phyloP scores from a whole-genome alignment of 106 monocot genomes.

The Posidonia australis region DNA sequence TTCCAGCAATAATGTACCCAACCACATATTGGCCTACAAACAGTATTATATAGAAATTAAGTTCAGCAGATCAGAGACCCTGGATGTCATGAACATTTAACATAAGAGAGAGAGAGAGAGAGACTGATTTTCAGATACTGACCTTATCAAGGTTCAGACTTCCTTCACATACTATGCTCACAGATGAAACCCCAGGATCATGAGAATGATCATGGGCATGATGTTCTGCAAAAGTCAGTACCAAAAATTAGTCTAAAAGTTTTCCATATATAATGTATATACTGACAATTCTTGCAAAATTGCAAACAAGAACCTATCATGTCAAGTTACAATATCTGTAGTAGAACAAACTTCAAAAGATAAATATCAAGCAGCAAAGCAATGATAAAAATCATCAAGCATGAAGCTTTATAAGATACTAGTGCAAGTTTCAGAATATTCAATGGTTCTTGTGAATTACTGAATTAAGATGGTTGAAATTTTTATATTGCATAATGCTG shows the following conservation, averaged over 20 bases:
- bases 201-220: conserved; percentile 63
- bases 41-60: conserved; percentile 3
- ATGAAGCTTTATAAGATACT: too few relatives aligned
- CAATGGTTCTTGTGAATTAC: too few relatives aligned
- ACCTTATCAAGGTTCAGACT: conserved; percentile 91
- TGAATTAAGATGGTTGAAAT: too few relatives aligned
- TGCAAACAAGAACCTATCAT: too few relatives aligned
- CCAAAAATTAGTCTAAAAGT: neutral
- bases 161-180: conserved; percentile 97
- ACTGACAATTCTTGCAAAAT: too few relatives aligned
- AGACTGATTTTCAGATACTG: neutral
- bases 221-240: conserved; percentile 28
- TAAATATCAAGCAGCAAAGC: too few relatives aligned
- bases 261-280: too few relatives aligned
- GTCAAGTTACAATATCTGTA: too few relatives aligned
- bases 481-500: too few relatives aligned
- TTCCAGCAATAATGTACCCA: conserved; percentile 82
- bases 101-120: conserved; percentile 1
- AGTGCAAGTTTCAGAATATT: too few relatives aligned
- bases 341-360: too few relatives aligned
- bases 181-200: conserved; percentile 98
- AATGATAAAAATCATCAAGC: too few relatives aligned
- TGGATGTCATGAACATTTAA: conserved; percentile 6
- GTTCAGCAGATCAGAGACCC: neutral
- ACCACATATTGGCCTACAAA: conserved; percentile 92